These are phyloP conservation scores for Arctostaphylos glauca DNA, from an alignment of 148 eudicot species.

Conservation along the genomic window DNA sequence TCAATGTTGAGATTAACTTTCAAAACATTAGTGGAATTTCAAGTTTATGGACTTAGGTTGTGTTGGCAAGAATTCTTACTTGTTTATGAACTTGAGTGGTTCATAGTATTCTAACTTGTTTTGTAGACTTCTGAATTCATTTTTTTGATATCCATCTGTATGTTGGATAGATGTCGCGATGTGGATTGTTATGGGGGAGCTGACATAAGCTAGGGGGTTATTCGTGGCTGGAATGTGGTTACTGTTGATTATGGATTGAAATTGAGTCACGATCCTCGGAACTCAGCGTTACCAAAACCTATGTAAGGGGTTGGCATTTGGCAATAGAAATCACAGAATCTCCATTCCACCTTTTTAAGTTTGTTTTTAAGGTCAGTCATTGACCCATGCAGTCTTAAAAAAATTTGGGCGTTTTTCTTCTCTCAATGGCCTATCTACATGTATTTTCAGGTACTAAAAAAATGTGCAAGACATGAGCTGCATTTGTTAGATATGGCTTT, in stretches of 20 bases:
- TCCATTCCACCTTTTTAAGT: too few species aligned
- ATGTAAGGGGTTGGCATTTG: background rate
- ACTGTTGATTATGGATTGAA: background rate
- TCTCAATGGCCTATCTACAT: too few species aligned
- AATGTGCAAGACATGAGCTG: too few species aligned
- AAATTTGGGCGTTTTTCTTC: too few species aligned
- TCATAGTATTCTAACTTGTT: background rate
- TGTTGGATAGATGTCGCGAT: background rate
- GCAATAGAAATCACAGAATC: background rate
- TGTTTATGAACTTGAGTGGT: background rate
- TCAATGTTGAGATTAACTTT: background rate
- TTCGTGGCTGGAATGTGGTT: background rate
- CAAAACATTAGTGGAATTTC: background rate
- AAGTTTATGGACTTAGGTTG: background rate
- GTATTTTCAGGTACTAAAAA: too few species aligned
- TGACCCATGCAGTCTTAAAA: too few species aligned
- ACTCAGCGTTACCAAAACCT: background rate
- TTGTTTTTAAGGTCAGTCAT: too few species aligned
- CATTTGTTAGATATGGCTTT: too few species aligned
- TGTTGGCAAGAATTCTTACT: background rate
- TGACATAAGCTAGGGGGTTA: background rate
- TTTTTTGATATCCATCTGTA: background rate
- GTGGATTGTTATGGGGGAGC: background rate
- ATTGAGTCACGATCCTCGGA: background rate
- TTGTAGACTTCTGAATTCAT: background rate